Evolutionary conservation across 805 yeast species (phyloP), one percentile per base, ranked within the genome.

Genomic region (Nakazawaea sp.): DNA sequence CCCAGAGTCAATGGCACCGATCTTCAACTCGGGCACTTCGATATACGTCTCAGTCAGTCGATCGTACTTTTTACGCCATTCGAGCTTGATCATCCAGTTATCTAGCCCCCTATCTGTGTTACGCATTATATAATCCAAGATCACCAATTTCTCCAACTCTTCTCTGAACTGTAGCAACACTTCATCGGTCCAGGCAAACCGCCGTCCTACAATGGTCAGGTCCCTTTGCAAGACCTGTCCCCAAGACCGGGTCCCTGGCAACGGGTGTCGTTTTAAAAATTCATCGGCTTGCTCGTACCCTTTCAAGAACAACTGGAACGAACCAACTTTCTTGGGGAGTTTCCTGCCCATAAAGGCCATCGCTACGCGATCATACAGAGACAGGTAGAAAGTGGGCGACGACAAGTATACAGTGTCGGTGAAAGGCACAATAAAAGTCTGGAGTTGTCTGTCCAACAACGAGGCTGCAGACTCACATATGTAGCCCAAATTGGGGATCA

Each of bases 1-100:
- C 0, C 88, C 88, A 12, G 84, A 78, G 48, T 81, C 89, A 31
- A 81, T 81, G 1, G 89, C 90, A 2, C 85, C 87, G 21, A 81
- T 63, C 35, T 61, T 66, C 11, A 81, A 42, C 1, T 28, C 39
- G 0, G 81, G 80, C 12, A 44, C 45, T 42, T 53, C 51, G 1
- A 47, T 20, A 10, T 21, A 21, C 10, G 10, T 21, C 10, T 21
- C 10, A 7, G 24, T 21, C 24, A 8, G 7, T 7, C 7, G 24
- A 28, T 44, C 47, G 39, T 30, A 11, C 28, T 36, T 21, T 16
- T 18, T 18, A 13, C 48, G 43, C 70, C 76, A 71, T n/a, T 65
- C 69, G 13, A 78, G 46, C 38, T 66, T 65, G 16, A 81, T 68
- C 90, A 82, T 81, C 89, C 89, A 81, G 47, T 82, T 81, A 49